Evolutionary conservation across 108 stramenopile species (phyloP), one percentile per base, ranked within the genome.

Genomic region (Nitzschia inconspicua): DNA sequence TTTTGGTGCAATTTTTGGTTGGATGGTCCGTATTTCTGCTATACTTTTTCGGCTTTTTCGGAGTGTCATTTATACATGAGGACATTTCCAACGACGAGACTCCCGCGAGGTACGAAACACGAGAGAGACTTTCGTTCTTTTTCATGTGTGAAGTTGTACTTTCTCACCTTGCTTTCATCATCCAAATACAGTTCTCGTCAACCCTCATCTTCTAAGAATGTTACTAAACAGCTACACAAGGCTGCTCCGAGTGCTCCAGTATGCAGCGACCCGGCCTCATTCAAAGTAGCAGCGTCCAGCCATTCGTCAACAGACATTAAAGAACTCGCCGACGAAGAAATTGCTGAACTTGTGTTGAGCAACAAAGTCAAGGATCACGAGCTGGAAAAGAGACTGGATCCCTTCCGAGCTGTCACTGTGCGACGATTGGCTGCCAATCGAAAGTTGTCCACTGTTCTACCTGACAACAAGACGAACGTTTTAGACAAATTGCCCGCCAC

Each of bases 11-110:
- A 25, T 84, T 86, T 47, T 44, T 96, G 50, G 57, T 84, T 16
- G 73, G 83, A 27, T 96, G 95, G 91, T 73, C 72, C 43, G 23
- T 82, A 11, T 89, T 78, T 66, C 46, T 96, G 36, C 79, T 83
- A 59, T 97, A 96, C 82, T 97, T 97, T 63, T 95, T 97, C 57
- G 96, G 95, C 11, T 97, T 97, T 77, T 97, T 96, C 72, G 96
- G 96, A 31, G 89, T 97, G 31, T 83, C 78, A 27, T 97, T 97
- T 60, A 66, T 82, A 24, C 60, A 78, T 87, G 56, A 74, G 19
- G 70, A 72, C 30, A 47, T 64, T 55, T 54, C 58, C 7, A 13
- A 43, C 4, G 31, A 70, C n/a, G 44, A 68, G 43, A 57, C 56
- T 22, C 31, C 54, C 23, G 4, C 39, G 42, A 46, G 50, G 55